phyloP scores from a whole-genome alignment of 345 rosid genomes.

The Lenwebbia sp. region DNA sequence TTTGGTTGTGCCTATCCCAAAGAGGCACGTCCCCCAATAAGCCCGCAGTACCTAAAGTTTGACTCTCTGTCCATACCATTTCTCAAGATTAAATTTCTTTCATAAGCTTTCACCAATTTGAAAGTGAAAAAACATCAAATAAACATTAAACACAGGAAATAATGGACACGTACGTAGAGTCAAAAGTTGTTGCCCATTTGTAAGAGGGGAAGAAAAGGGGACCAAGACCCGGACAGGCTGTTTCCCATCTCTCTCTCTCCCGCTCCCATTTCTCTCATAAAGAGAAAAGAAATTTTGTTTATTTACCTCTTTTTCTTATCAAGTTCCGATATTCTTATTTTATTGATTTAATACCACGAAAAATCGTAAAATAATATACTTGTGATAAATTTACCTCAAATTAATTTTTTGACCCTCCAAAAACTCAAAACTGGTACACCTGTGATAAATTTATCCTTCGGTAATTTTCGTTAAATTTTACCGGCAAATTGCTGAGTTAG shows the following conservation, averaged over 20 bases:
- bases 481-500: too few relatives aligned
- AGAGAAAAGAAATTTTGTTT: too few relatives aligned
- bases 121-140: neutral
- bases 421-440: too few relatives aligned
- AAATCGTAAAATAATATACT: too few relatives aligned
- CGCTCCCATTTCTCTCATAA: too few relatives aligned
- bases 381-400: too few relatives aligned
- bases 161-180: neutral
- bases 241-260: neutral
- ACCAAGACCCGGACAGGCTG: neutral
- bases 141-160: neutral
- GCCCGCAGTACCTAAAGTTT: neutral
- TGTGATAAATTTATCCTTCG: too few relatives aligned
- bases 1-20: neutral
- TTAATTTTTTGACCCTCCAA: too few relatives aligned
- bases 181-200: neutral
- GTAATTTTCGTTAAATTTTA: too few relatives aligned
- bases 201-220: neutral
- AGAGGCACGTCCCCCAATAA: neutral
- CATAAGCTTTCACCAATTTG: neutral
- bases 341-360: too few relatives aligned
- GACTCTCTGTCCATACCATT: neutral
- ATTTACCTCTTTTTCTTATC: too few relatives aligned
- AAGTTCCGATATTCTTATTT: too few relatives aligned
- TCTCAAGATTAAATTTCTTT: neutral